Percentiles rank a stretch among this genome's conserved stretches.
phyloP scores from a whole-genome alignment of 352 stramenopile genomes.

The Pelagophyceae sp. region DNA sequence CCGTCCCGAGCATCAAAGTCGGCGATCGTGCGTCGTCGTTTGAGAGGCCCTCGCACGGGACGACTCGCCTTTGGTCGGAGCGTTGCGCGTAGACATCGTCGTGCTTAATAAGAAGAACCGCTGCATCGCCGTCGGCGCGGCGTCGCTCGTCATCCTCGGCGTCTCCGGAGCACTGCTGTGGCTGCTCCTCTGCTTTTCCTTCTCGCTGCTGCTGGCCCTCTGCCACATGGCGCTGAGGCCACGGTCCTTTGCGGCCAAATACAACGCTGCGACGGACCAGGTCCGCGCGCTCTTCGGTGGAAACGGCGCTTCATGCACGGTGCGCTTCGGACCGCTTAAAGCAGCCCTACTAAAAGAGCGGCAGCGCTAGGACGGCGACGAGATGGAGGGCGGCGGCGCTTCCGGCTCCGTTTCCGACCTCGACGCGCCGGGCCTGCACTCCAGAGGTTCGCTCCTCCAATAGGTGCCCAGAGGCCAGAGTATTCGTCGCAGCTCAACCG shows the following conservation, averaged over 20 bases:
- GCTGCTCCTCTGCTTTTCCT: neutral
- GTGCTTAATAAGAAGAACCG: neutral
- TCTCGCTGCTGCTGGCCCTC: neutral
- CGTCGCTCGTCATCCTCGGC: neutral
- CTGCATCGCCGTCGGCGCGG: neutral
- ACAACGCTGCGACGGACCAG: neutral
- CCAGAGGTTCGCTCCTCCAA: too few relatives aligned
- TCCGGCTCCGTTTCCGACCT: neutral
- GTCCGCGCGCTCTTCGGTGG: neutral
- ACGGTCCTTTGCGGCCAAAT: neutral
- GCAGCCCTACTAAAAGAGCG: too few relatives aligned
- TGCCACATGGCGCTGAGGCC: constrained; percentile 16
- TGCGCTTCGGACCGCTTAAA: too few relatives aligned
- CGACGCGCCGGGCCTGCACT: too few relatives aligned
- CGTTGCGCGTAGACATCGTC: neutral
- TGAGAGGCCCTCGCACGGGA: too few relatives aligned
- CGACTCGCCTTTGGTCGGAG: too few relatives aligned
- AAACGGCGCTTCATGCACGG: too few relatives aligned
- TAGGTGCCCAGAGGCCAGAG: too few relatives aligned
- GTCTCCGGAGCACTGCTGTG: constrained; percentile 1
- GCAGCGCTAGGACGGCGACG: too few relatives aligned
- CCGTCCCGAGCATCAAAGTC: neutral
- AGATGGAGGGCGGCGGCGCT: too few relatives aligned
- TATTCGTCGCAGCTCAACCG: too few relatives aligned
- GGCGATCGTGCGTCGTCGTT: too few relatives aligned